Percentiles rank a stretch among this genome's conserved stretches.
These are phyloP conservation scores for Moniliella sp. DNA, from an alignment of 1,284 basidiomycete genomes.

Conservation along the genomic window DNA sequence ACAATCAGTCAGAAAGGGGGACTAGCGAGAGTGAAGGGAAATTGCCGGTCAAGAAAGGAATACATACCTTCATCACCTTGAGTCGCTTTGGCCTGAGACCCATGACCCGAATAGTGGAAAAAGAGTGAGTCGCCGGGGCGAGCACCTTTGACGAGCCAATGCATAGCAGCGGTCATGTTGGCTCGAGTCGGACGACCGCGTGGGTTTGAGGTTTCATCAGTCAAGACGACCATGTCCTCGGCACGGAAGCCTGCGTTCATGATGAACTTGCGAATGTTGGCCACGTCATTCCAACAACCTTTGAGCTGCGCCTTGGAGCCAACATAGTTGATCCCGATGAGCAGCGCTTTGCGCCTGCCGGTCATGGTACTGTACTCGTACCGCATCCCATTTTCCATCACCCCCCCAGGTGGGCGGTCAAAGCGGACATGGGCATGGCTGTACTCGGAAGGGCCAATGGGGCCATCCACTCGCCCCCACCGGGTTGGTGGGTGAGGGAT, in stretches of 20 bases:
- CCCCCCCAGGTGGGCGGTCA: constrained; percentile 15
- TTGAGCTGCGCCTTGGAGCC: constrained; percentile 19
- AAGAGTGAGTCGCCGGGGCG: constrained; percentile 29
- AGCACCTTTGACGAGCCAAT: constrained; percentile 29
- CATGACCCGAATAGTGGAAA: constrained; percentile 31
- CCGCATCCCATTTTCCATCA: constrained; percentile 16
- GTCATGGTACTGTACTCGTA: constrained; percentile 29
- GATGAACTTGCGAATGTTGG: constrained; percentile 29
- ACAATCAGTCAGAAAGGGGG: too few species aligned
- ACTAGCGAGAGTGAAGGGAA: too few species aligned
- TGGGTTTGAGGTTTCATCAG: constrained; percentile 17
- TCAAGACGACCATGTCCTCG: constrained; percentile 32
- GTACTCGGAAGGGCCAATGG: constrained; percentile 19
- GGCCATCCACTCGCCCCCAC: too few species aligned
- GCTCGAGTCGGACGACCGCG: constrained; percentile 27
- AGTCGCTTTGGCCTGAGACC: constrained; percentile 25
- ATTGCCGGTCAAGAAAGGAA: too few species aligned
- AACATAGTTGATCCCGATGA: constrained; percentile 33
- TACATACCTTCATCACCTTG: constrained; percentile 32
- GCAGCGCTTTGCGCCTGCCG: constrained; percentile 29
- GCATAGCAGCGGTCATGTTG: constrained; percentile 33
- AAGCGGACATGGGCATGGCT: constrained; percentile 13
- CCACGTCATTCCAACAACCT: constrained; percentile 32
- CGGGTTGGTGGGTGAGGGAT: too few species aligned
- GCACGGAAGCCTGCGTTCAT: constrained; percentile 23